Evolutionary conservation across 1,284 basidiomycete genomes (phyloP), one percentile per base, ranked within the genome.

Genomic region (Termitomyces sp.): DNA sequence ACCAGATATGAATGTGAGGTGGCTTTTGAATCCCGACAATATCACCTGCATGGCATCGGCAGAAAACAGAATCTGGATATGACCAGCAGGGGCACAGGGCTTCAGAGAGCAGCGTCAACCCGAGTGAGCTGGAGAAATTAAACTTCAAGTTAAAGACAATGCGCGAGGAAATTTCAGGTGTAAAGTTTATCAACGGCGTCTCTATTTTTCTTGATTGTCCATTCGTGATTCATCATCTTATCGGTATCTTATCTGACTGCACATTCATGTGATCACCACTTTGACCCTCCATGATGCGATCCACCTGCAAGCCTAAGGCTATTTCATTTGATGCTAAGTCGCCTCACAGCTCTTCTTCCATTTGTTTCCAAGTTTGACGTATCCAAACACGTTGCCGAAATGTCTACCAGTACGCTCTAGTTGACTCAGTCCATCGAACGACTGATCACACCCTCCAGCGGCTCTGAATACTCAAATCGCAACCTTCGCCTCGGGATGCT

Each of bases 401-500:
- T 63, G 61, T 60, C 61, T 24, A 55, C 59, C 3, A 26, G 61
- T 62, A 51, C 15, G 58, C 15, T 33, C 13, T 10, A 6, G 12
- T 1, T 9, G 2, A 13, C 13, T 13, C 9, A 33, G 9, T 8
- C 10, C 5, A 50, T 24, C 8, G 26, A 48, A 53, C 21, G 9
- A 21, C 43, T 45, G 30, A 38, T 33, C 15, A 9, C 26, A 21
- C 4, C 39, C 28, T 47, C 13, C 30, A 56, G 48, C 44, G 17
- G 39, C 58, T 13, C 31, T 28, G 13, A 54, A 50, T 9, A 65
- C 78, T n/a, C 82, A 89, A 65, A 72, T 83, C 46, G 88, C 89
- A 1, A 90, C 83, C 0, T 94, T 94, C 64, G 90, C 90, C 3
- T 79, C 83, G 2, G 91, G 81, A n/a, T 91, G 88, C 66, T 83